These are phyloP conservation scores for Aspergillus bombycis DNA, from an alignment of 2,329 filamentous ascomycete genomes.

Conservation along the genomic window DNA sequence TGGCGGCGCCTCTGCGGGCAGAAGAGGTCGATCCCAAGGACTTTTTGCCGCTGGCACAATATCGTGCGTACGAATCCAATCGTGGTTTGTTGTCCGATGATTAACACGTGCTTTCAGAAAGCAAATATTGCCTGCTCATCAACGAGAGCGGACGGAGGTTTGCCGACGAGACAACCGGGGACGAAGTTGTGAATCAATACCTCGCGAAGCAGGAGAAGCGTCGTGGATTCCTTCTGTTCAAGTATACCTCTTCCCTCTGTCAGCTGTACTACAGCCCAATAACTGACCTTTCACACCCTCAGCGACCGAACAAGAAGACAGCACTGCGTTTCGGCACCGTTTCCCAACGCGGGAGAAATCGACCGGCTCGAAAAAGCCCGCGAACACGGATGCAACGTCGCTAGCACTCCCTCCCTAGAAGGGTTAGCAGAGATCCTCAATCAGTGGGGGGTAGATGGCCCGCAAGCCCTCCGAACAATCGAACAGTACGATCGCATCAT, in stretches of 20 bases:
- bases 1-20: slow-evolving; percentile 27
- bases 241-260: slow-evolving; percentile 11
- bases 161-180: slow-evolving; percentile 29
- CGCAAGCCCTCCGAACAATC: slow-evolving; percentile 23
- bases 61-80: slow-evolving; percentile 21
- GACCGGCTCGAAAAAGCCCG: slow-evolving; percentile 31
- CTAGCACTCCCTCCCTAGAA: slow-evolving; percentile 21
- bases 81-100: neutral
- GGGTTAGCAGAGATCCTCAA: slow-evolving; percentile 18
- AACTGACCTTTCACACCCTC: neutral
- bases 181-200: slow-evolving; percentile 33
- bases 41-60: slow-evolving; percentile 30
- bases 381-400: slow-evolving; percentile 31
- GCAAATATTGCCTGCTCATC: slow-evolving; percentile 28
- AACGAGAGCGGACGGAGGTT: slow-evolving; percentile 29
- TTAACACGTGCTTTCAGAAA: slow-evolving; percentile 18
- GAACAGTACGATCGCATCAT: slow-evolving; percentile 25
- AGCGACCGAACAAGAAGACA: slow-evolving; percentile 28
- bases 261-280: neutral
- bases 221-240: slow-evolving; percentile 30
- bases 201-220: slow-evolving; percentile 31
- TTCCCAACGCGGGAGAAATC: slow-evolving; percentile 30
- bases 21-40: slow-evolving; percentile 28
- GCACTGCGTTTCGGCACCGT: slow-evolving; percentile 26
- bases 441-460: slow-evolving; percentile 26